Conservation (phyloP, 768 basidiomycete species). For the Zangia roseola region DNA sequence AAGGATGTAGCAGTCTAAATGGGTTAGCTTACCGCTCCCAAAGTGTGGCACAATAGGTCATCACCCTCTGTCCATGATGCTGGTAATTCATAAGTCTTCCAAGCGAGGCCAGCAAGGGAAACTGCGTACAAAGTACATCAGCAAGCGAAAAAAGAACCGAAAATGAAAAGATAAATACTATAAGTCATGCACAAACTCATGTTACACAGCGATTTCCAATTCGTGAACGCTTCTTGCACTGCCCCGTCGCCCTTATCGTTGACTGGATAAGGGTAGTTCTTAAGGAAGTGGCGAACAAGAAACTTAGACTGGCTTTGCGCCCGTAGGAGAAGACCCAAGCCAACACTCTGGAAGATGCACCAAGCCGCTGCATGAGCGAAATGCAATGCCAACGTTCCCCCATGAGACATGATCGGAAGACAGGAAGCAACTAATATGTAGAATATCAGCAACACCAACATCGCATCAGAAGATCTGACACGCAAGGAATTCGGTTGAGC, state of each 20-base stretch:
- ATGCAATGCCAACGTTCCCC: conserved; percentile 59
- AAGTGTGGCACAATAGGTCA: conserved; percentile 81
- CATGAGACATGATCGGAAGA: conserved; percentile 54
- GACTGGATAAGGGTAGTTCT: conserved; percentile 87
- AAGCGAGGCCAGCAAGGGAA: conserved; percentile 81
- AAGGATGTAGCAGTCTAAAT: neutral
- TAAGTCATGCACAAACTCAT: conserved; percentile 94
- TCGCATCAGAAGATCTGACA: conserved; percentile 77
- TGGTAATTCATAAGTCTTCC: conserved; percentile 87
- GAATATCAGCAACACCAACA: conserved; percentile 69
- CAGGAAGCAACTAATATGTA: conserved; percentile 64
- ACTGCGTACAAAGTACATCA: conserved; percentile 42
- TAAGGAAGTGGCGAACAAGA: conserved; percentile 89
- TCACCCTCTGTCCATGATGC: conserved; percentile 85
- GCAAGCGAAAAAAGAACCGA: neutral
- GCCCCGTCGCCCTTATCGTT: conserved; percentile 72
- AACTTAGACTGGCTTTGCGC: conserved; percentile 87
- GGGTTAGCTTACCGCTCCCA: conserved; percentile 68
- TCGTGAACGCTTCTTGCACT: conserved; percentile 89
- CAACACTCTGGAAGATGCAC: conserved; percentile 86
- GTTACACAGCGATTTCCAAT: conserved; percentile 95
- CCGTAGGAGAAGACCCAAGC: conserved; percentile 77
- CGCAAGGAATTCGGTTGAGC: conserved; percentile 21
- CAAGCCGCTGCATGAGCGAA: conserved; percentile 83
- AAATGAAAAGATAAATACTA: conserved; percentile 45